A percentile compares a stretch with the other conserved stretches of the same genome.
These are phyloP conservation scores for Rhodotorula glutinis DNA, from an alignment of 1,284 basidiomycete genomes.

Conservation along the genomic window DNA sequence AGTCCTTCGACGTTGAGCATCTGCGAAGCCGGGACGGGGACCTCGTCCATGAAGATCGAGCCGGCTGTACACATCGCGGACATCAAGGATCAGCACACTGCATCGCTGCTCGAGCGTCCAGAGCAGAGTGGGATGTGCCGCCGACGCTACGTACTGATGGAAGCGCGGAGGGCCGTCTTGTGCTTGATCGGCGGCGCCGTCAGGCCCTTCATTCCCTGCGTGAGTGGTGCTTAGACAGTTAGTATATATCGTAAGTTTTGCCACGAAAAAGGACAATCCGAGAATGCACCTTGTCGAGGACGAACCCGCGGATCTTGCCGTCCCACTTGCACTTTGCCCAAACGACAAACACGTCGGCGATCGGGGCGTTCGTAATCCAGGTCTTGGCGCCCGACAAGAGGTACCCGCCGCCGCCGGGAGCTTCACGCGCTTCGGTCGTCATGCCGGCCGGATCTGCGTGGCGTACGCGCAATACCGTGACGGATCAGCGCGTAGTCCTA, in stretches of 20 bases:
- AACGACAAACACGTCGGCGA: conserved; percentile 68
- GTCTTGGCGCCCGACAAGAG: conserved; percentile 88
- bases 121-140: background rate
- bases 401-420: conserved; percentile 68
- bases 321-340: conserved; percentile 98
- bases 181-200: conserved; percentile 84
- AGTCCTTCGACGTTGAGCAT: conserved; percentile 75
- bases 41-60: conserved; percentile 87
- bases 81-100: background rate
- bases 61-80: conserved; percentile 57
- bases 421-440: conserved; percentile 86
- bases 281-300: conserved; percentile 69
- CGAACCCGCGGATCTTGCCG: conserved; percentile 82
- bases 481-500: background rate
- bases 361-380: conserved; percentile 77
- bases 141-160: conserved; percentile 54
- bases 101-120: background rate
- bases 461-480: background rate
- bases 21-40: conserved; percentile 65
- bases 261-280: too few relatives aligned
- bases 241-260: background rate
- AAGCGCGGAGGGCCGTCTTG: conserved; percentile 85
- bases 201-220: conserved; percentile 75
- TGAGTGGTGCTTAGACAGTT: too few relatives aligned
- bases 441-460: conserved; percentile 59